phyloP scores from a whole-genome alignment of 2,329 filamentous ascomycete genomes.

The Alternaria angustiovoidea region DNA sequence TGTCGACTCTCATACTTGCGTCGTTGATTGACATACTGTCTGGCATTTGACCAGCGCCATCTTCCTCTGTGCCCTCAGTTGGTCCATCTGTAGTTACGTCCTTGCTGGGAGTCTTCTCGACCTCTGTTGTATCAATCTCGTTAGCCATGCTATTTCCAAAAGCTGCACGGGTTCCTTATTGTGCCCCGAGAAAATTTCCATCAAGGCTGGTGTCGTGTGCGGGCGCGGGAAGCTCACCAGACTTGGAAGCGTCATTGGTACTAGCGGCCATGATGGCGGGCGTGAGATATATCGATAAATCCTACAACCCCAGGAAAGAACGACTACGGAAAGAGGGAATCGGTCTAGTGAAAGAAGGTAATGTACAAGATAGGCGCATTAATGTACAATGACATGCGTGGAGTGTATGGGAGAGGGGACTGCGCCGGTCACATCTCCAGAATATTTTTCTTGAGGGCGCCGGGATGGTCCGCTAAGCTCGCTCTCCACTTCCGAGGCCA shows the following conservation, averaged over 20 bases:
- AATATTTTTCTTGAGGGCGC: slow-evolving; percentile 40
- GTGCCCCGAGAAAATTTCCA: neutral
- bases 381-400: slow-evolving; percentile 43
- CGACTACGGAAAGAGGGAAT: slow-evolving; percentile 36
- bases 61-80: slow-evolving; percentile 35
- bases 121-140: slow-evolving; percentile 29
- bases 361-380: slow-evolving; percentile 45
- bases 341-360: slow-evolving; percentile 26
- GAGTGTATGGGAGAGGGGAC: slow-evolving; percentile 20
- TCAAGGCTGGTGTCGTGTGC: slow-evolving; percentile 12
- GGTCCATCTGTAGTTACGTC: slow-evolving; percentile 32
- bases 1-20: neutral
- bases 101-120: slow-evolving; percentile 34
- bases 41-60: slow-evolving; percentile 36
- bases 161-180: neutral
- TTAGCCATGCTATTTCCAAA: slow-evolving; percentile 38
- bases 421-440: slow-evolving; percentile 24
- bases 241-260: slow-evolving; percentile 50
- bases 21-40: slow-evolving; percentile 38
- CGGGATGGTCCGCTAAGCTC: slow-evolving; percentile 33
- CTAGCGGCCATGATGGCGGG: slow-evolving; percentile 43
- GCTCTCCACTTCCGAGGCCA: slow-evolving; percentile 22
- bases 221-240: slow-evolving; percentile 42
- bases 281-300: slow-evolving; percentile 13
- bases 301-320: slow-evolving; percentile 29